Conservation (phyloP, 2,329 filamentous ascomycete genomes). For the Colletotrichum australisinense region DNA sequence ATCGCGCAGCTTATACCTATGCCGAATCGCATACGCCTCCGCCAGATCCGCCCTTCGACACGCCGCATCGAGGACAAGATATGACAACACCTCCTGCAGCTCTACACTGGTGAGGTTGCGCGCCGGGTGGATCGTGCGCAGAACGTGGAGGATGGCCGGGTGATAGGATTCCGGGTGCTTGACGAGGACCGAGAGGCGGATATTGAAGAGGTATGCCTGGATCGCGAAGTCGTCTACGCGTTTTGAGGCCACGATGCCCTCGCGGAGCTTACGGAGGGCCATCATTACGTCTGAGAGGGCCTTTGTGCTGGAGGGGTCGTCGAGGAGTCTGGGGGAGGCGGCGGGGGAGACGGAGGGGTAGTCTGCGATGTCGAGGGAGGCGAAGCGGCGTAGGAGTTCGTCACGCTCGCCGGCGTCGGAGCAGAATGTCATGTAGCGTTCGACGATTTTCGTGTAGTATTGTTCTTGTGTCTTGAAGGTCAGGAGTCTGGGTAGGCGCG, state of each 20-base stretch:
- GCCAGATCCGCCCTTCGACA: conserved; percentile 83
- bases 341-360: conserved; percentile 32
- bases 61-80: conserved; percentile 87
- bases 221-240: conserved; percentile 84
- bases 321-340: conserved; percentile 31
- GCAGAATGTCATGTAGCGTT: conserved; percentile 91
- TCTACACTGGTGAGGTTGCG: conserved; percentile 79
- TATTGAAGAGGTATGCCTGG: conserved; percentile 92
- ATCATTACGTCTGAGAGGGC: conserved; percentile 81
- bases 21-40: conserved; percentile 76
- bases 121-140: conserved; percentile 76
- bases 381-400: conserved; percentile 80
- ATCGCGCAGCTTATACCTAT: conserved; percentile 71
- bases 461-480: conserved; percentile 83
- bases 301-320: conserved; percentile 57
- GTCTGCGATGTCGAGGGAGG: conserved; percentile 64
- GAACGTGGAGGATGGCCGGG: conserved; percentile 83
- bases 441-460: conserved; percentile 89
- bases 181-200: conserved; percentile 83
- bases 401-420: conserved; percentile 77
- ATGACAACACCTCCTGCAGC: conserved; percentile 81
- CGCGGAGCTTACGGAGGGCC: conserved; percentile 90
- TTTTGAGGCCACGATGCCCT: conserved; percentile 84
- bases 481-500: conserved; percentile 64
- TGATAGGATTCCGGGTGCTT: conserved; percentile 90